Evolutionary conservation across 495 filamentous ascomycete species (phyloP).

Genomic region (Lasiosphaeria miniovina): DNA sequence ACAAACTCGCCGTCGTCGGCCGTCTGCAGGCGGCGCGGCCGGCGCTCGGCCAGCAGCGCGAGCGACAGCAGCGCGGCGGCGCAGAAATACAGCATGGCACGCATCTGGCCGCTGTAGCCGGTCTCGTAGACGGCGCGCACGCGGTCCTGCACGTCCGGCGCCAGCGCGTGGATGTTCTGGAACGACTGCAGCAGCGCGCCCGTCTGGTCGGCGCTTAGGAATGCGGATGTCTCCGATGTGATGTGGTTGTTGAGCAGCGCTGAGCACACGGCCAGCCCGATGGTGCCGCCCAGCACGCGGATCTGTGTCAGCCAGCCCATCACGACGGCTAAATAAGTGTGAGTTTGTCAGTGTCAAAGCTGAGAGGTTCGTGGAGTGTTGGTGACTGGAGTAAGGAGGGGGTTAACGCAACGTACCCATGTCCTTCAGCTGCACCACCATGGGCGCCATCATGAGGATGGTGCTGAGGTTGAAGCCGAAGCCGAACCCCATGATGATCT

Average conservation of each 20-base stretch:
- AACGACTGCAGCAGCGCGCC: constrained; percentile 12
- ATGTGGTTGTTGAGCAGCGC: constrained; percentile 16
- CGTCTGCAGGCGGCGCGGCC: neutral
- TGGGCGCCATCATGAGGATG: constrained; percentile 35
- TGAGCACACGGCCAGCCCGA: constrained; percentile 35
- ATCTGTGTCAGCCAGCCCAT: constrained; percentile 48
- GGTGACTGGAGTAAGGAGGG: neutral
- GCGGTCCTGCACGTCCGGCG: constrained; percentile 3
- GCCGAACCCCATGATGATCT: constrained; percentile 47
- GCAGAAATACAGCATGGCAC: constrained; percentile 15
- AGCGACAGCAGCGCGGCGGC: constrained; percentile 6
- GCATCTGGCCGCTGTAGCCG: constrained; percentile 15
- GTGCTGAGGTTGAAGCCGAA: constrained; percentile 41
- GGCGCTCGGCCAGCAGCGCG: neutral
- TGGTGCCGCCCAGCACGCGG: constrained; percentile 49
- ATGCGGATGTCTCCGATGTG: neutral
- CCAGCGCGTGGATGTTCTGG: constrained; percentile 1
- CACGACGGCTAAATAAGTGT: constrained; percentile 7
- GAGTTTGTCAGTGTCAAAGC: constrained; percentile 28
- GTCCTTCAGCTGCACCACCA: constrained; percentile 43
- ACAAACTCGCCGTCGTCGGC: constrained; percentile 6
- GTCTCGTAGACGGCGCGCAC: constrained; percentile 6
- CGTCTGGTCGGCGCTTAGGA: constrained; percentile 3
- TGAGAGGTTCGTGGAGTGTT: constrained; percentile 7
- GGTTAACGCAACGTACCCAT: constrained; percentile 32